These are phyloP conservation scores for Melanopsichium pennsylvanicum DNA, from an alignment of 1,284 basidiomycete species.

Conservation along the genomic window DNA sequence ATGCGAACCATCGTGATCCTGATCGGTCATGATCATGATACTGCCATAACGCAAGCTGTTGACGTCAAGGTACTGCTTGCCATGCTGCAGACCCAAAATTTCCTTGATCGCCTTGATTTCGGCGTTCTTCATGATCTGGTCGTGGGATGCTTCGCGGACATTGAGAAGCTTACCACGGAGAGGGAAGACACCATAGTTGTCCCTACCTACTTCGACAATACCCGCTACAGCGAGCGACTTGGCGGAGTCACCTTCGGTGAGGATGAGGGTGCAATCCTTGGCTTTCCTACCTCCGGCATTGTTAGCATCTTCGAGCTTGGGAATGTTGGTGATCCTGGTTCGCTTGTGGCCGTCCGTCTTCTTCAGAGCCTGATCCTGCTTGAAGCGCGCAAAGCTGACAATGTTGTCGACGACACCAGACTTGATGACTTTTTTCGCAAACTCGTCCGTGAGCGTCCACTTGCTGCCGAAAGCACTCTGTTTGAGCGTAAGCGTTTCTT, in stretches of 20 bases:
- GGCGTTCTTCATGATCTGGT: slow-evolving; percentile 96
- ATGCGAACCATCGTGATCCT: slow-evolving; percentile 99
- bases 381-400: slow-evolving; percentile 93
- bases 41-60: slow-evolving; percentile 87
- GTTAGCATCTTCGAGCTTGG: slow-evolving; percentile 96
- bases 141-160: slow-evolving; percentile 93
- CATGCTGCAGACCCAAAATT: slow-evolving; percentile 94
- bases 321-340: slow-evolving; percentile 78
- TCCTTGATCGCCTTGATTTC: slow-evolving; percentile 98
- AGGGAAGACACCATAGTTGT: slow-evolving; percentile 97
- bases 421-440: slow-evolving; percentile 92
- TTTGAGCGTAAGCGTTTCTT: slow-evolving; percentile 91
- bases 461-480: slow-evolving; percentile 87
- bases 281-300: slow-evolving; percentile 86
- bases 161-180: slow-evolving; percentile 96
- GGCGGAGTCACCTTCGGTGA: slow-evolving; percentile 99
- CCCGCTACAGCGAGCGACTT: slow-evolving; percentile 95
- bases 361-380: slow-evolving; percentile 94
- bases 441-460: slow-evolving; percentile 88
- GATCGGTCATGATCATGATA: slow-evolving; percentile 99
- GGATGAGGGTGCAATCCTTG: slow-evolving; percentile 88
- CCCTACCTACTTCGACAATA: slow-evolving; percentile 90
- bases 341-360: slow-evolving; percentile 96
- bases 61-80: slow-evolving; percentile 81
- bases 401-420: slow-evolving; percentile 91